Percentiles rank a stretch among this genome's conserved stretches.
Evolutionary conservation across 2,329 filamentous ascomycete genomes (phyloP).

Genomic region (Paecilomyces sp.): DNA sequence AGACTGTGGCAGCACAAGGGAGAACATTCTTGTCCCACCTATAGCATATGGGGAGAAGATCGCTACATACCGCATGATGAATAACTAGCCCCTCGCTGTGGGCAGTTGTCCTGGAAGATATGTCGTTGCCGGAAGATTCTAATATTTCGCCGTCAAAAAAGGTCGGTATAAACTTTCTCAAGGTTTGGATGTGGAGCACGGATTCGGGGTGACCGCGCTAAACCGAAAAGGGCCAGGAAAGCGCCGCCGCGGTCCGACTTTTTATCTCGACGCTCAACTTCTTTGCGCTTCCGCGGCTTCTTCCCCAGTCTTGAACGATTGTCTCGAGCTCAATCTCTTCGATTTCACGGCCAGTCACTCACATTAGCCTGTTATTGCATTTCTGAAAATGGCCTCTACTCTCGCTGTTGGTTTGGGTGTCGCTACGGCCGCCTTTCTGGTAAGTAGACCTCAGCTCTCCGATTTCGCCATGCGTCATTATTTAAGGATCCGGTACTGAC

Average conservation of each 20-base stretch:
- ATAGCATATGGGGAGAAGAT: not conserved
- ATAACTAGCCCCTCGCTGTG: not conserved
- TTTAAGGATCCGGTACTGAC: constrained; percentile 4
- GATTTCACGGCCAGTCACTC: not conserved
- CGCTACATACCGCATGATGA: constrained; percentile 14
- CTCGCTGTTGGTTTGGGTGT: constrained; percentile 40
- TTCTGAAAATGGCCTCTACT: constrained; percentile 33
- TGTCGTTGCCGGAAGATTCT: constrained; percentile 1
- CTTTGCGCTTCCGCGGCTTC: constrained; percentile 5
- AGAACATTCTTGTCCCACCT: not conserved
- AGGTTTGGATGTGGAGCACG: constrained; percentile 16
- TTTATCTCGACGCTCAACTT: constrained; percentile 20
- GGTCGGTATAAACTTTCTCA: constrained; percentile 6
- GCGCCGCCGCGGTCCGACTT: constrained; percentile 24
- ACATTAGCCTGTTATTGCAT: not conserved
- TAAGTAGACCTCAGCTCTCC: constrained; percentile 38
- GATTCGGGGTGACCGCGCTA: constrained; percentile 16
- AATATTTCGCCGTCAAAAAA: constrained; percentile 9
- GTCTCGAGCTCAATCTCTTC: not conserved
- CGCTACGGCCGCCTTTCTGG: constrained; percentile 65
- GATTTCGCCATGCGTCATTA: not conserved
- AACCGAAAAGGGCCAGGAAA: constrained; percentile 20
- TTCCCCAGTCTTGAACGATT: not conserved
- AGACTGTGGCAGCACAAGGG: not conserved
- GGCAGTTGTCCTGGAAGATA: constrained; percentile 7